Evolutionary conservation across 306 rosid species (phyloP).

Genomic region (Coriaria nepalensis): DNA sequence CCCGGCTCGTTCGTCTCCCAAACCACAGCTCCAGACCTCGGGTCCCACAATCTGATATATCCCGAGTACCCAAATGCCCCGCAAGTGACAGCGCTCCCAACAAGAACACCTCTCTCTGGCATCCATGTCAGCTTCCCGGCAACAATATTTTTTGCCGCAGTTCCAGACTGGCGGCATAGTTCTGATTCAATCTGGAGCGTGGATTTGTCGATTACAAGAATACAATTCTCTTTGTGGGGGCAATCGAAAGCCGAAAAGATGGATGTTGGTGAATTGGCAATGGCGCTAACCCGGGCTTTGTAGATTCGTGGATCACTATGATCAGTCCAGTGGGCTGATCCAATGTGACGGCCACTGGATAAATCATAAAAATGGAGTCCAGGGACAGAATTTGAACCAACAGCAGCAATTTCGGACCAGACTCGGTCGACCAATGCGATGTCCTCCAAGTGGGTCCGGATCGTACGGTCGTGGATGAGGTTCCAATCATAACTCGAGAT

Average conservation of each 20-base stretch:
- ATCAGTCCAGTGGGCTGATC: slow-evolving; percentile 67
- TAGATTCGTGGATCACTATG: slow-evolving; percentile 60
- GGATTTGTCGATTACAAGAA: slow-evolving; percentile 52
- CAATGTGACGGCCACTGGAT: slow-evolving; percentile 47
- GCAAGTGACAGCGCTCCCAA: slow-evolving; percentile 38
- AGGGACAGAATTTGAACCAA: slow-evolving; percentile 44
- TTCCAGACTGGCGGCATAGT: slow-evolving; percentile 53
- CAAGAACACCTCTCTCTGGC: slow-evolving; percentile 37
- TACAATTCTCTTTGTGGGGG: slow-evolving; percentile 50
- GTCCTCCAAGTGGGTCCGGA: slow-evolving; percentile 61
- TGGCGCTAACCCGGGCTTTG: slow-evolving; percentile 66
- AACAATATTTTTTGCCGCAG: slow-evolving; percentile 48
- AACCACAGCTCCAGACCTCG: slow-evolving; percentile 46
- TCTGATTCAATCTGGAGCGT: slow-evolving; percentile 40
- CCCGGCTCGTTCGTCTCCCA: slow-evolving; percentile 90
- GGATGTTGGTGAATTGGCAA: slow-evolving; percentile 29
- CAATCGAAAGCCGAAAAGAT: slow-evolving; percentile 64
- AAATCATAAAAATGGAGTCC: slow-evolving; percentile 76
- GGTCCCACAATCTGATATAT: slow-evolving; percentile 68
- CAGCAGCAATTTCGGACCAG: slow-evolving; percentile 57
- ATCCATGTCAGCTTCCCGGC: slow-evolving; percentile 54
- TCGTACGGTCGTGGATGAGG: slow-evolving; percentile 39
- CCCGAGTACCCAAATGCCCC: slow-evolving; percentile 82
- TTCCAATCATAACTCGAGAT: slow-evolving; percentile 61
- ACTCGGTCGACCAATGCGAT: slow-evolving; percentile 57